Base-by-base conservation (phyloP, 2,329 filamentous ascomycete species). In the Aureobasidium leucospermi region DNA sequence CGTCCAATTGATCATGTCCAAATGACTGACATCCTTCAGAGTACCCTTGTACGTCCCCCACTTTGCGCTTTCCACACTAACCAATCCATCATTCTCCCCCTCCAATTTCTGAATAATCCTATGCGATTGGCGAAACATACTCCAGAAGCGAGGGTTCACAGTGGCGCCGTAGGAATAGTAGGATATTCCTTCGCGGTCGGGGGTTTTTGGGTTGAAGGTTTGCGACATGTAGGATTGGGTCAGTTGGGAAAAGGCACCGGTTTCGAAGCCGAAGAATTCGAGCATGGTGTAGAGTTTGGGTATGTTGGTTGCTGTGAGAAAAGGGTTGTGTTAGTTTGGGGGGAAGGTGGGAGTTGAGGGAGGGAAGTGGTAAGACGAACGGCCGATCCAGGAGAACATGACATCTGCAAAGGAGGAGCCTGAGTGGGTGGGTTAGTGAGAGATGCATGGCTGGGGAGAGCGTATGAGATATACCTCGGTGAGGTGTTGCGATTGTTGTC, bases 1-100 rank as follows among this genome's bases (percentile, higher is more conserved):
- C 31, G 81, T 84, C 84, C 84, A 86, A 65, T 86, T 86, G 70
- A 86, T 86, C 62, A 86, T 67, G 65, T 86, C 83, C 48, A 86
- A 69, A 71, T 86, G 84, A 68, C 80, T 85, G 60, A 85, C 83
- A 4, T 81, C 81, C n/a, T 84, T 74, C 53, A 86, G 67, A 1
- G 84, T 86, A 31, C 84, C 84, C 67, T 84, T 82, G 65, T 86
- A 86, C 9, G 76, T 75, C 36, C 84, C 84, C 84, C 84, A 86
- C 62, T 73, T 76, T 65, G 80, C 81, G 62, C 82, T 85, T 3
- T 74, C 69, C 38, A 86, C 82, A 63, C 82, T 90, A 39, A 86
- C 84, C 23, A 86, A 73, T 0, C 84, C 84, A 67, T 86, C 84
- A 65, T 86, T 86, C 9, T 81, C 74, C 0, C 81, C 82, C 71